Evolutionary conservation across 164 flowering plant genomes (phyloP), one percentile per base, ranked within the genome.

Genomic region (Liriodendron chinense): DNA sequence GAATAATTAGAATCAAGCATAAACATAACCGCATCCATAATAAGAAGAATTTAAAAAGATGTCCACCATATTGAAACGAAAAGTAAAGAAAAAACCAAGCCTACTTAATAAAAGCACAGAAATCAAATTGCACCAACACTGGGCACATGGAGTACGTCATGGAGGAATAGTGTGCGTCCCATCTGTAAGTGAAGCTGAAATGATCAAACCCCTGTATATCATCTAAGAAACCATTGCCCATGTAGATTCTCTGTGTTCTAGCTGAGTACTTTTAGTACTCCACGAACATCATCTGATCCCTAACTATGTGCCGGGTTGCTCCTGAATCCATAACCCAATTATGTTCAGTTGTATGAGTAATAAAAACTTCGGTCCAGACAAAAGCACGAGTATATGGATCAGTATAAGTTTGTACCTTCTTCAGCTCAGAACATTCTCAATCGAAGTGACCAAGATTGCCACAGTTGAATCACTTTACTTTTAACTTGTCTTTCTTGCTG

Each of bases 121-220:
- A 16, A 75, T 0, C 0, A 79, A 18, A 16, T 50, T 71, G 0
- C 56, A 16, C 7, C 20, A 12, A 79, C 49, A 12, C 53, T 53
- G 9, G 75, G 75, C 2, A 65, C 70, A 63, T 65, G 59, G 3
- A 75, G 59, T 1, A 70, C 77, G 53, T 78, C 69, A 49, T 78
- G 65, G 21, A 74, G 72, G 1, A 64, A 1, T 1, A 75, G 7
- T 2, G 69, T 65, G 43, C 25, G 68, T 0, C 75, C 62, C 0
- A 9, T n/a, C n/a, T n/a, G n/a, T n/a, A n/a, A n/a, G n/a, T n/a
- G n/a, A n/a, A n/a, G n/a, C n/a, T n/a, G n/a, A n/a, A n/a, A n/a
- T n/a, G n/a, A n/a, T 68, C 78, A 4, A 69, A 9, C 16, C 78
- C 73, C 1, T 69, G 18, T 3, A 59, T 21, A 7, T 68, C 72